phyloP scores from a whole-genome alignment of 108 stramenopile species.

The Nitzschia palea region DNA sequence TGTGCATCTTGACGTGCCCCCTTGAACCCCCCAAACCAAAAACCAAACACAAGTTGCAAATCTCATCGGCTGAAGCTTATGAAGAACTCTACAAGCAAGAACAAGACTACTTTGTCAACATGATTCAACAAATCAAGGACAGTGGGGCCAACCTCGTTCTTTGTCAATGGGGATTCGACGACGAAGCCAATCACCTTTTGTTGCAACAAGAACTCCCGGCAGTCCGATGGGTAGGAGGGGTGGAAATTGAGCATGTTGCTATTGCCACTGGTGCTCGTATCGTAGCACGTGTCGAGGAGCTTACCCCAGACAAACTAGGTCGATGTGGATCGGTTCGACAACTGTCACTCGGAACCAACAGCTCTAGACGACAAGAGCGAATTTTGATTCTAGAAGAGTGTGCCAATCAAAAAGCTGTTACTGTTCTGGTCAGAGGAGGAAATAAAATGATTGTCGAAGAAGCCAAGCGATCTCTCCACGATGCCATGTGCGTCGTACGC shows the following conservation, averaged over 20 bases:
- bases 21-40: conserved; percentile 99
- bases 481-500: conserved; percentile 99
- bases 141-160: conserved; percentile 94
- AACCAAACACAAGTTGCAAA: conserved; percentile 99
- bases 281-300: conserved; percentile 95
- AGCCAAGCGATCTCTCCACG: conserved; percentile 99
- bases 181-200: conserved; percentile 98
- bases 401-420: conserved; percentile 94
- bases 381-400: conserved; percentile 98
- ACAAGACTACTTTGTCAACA: conserved; percentile 95
- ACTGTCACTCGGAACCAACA: conserved; percentile 96
- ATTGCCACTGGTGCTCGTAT: conserved; percentile 99
- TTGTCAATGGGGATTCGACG: conserved; percentile 99
- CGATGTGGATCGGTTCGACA: conserved; percentile 91
- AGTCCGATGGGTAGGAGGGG: conserved; percentile 98
- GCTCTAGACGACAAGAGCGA: conserved; percentile 66
- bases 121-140: conserved; percentile 98
- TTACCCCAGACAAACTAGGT: conserved; percentile 95
- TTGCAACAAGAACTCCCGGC: conserved; percentile 92
- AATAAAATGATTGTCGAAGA: conserved; percentile 99
- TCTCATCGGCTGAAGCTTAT: conserved; percentile 94
- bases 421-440: conserved; percentile 96
- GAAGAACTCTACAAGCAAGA: conserved; percentile 92
- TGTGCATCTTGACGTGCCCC: conserved; percentile 97
- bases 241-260: conserved; percentile 99